phyloP scores from a whole-genome alignment of 345 rosid species.

The Pistacia vera region DNA sequence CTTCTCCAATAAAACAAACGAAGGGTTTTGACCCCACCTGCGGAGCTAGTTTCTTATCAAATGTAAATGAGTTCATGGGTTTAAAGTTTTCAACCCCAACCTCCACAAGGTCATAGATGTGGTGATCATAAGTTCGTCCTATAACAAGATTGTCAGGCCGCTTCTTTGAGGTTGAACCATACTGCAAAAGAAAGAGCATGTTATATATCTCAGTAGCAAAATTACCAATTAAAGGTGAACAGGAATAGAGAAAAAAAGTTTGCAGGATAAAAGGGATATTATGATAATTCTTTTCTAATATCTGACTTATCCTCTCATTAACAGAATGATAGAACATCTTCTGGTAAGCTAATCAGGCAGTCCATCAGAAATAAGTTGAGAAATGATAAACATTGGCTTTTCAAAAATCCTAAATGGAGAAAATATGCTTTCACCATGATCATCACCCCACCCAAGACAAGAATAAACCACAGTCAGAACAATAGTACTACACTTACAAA shows the following conservation, averaged over 20 bases:
- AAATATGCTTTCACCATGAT: neutral
- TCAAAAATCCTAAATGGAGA: neutral
- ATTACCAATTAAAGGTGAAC: neutral
- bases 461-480: neutral
- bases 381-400: slow-evolving; percentile 2
- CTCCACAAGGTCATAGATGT: slow-evolving; percentile 87
- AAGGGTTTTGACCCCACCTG: slow-evolving; percentile 82
- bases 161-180: slow-evolving; percentile 90
- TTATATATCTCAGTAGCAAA: neutral
- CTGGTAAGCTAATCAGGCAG: neutral
- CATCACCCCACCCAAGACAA: neutral
- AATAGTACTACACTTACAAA: too few relatives aligned
- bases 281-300: neutral
- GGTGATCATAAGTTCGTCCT: slow-evolving; percentile 85
- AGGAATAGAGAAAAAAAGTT: neutral
- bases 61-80: slow-evolving; percentile 57
- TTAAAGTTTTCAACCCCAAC: slow-evolving; percentile 91
- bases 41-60: slow-evolving; percentile 82
- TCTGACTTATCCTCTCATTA: neutral
- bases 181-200: slow-evolving; percentile 44
- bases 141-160: slow-evolving; percentile 87
- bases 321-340: neutral
- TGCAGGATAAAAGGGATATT: neutral
- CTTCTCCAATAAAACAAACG: slow-evolving; percentile 80
- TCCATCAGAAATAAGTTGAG: neutral